Percentiles rank a stretch among this genome's conserved stretches.
phyloP scores from a whole-genome alignment of 2,329 filamentous ascomycete species.

The Aspergillus phoenicis region DNA sequence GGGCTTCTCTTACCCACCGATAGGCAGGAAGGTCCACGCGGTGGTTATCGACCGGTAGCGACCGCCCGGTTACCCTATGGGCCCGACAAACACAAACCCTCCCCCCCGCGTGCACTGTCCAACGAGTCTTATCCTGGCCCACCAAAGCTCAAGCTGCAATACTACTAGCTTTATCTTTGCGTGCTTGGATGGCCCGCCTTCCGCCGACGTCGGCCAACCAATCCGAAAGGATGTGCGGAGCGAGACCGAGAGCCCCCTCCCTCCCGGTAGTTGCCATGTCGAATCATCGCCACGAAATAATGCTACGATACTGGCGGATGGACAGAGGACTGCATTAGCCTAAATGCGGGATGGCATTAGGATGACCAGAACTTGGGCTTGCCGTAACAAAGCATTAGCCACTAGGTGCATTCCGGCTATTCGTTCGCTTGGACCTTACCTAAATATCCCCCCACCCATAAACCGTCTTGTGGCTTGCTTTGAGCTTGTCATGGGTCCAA shows the following conservation, averaged over 20 bases:
- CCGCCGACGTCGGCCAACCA: conserved; percentile 2
- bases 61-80: conserved; percentile 9
- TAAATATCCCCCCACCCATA: not conserved
- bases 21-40: conserved; percentile 10
- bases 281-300: not conserved
- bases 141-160: not conserved
- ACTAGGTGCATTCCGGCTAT: not conserved
- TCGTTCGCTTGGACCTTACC: conserved; percentile 21
- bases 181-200: not conserved
- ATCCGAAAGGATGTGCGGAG: not conserved
- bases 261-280: not conserved
- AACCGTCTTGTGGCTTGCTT: not conserved
- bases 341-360: not conserved
- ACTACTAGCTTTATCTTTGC: not conserved
- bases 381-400: not conserved
- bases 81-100: not conserved
- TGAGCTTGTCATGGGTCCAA: not conserved
- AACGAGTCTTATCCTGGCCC: not conserved
- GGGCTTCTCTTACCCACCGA: not conserved
- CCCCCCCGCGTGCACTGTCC: conserved; percentile 13
- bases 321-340: not conserved
- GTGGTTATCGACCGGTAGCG: conserved; percentile 6
- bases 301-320: not conserved
- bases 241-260: not conserved
- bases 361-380: not conserved